Evolutionary conservation across 2,329 filamentous ascomycete species (phyloP).

Genomic region (Calonectria honghensis): DNA sequence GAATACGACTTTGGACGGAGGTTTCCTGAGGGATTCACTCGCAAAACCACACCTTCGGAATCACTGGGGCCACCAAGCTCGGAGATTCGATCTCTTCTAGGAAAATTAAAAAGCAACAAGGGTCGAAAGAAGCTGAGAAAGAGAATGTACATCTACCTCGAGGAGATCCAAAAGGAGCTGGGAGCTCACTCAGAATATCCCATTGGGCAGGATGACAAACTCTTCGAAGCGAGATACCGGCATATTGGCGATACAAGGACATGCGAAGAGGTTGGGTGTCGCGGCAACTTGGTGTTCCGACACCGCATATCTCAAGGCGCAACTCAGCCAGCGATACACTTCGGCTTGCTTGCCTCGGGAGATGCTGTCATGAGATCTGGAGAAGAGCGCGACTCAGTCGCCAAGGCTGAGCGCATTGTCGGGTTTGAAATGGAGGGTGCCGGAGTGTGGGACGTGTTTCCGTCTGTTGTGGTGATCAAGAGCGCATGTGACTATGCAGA

Average conservation of each 20-base stretch:
- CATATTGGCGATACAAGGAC: not conserved
- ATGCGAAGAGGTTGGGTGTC: constrained; percentile 12
- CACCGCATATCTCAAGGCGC: not conserved
- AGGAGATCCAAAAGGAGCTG: constrained; percentile 2
- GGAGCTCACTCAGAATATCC: constrained; percentile 8
- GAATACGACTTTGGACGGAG: constrained; percentile 57
- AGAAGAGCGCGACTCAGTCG: constrained; percentile 19
- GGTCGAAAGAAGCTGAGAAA: constrained; percentile 31
- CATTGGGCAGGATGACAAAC: not conserved
- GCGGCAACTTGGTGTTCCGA: not conserved
- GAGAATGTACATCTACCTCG: not conserved
- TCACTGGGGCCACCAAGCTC: constrained; percentile 46
- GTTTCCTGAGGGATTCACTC: constrained; percentile 46
- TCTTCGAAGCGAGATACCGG: constrained; percentile 8
- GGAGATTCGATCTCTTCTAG: constrained; percentile 50
- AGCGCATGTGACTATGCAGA: constrained; percentile 45
- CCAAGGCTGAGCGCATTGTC: constrained; percentile 14
- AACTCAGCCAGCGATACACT: constrained; percentile 16
- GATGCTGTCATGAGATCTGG: constrained; percentile 41
- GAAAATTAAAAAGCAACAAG: constrained; percentile 46
- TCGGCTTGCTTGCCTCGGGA: constrained; percentile 32
- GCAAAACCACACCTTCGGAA: constrained; percentile 50
- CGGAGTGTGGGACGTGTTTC: constrained; percentile 42
- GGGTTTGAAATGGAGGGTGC: constrained; percentile 46
- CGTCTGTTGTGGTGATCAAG: constrained; percentile 42